A percentile compares a stretch with the other conserved stretches of the same genome.
These are phyloP conservation scores for Aspergillus kassunensis DNA, from an alignment of 495 filamentous ascomycete genomes.

Conservation along the genomic window DNA sequence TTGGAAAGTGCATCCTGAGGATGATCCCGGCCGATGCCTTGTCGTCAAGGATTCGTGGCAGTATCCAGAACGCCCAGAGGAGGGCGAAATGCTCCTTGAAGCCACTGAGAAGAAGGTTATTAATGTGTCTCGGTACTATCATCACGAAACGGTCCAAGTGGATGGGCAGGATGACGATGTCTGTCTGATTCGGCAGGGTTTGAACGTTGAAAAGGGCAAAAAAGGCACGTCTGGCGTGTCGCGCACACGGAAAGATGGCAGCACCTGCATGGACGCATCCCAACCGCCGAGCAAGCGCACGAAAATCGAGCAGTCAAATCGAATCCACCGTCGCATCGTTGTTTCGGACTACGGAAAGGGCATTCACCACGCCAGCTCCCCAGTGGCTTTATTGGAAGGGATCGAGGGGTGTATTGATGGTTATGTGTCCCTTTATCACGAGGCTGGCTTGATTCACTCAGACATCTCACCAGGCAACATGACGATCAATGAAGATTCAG, in stretches of 20 bases:
- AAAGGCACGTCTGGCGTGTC: too few species aligned
- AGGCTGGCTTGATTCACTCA: slow-evolving; percentile 22
- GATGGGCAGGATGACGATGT: slow-evolving; percentile 25
- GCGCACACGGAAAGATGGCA: too few species aligned
- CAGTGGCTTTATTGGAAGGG: slow-evolving; percentile 27
- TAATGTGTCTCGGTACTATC: slow-evolving; percentile 32
- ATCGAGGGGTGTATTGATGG: slow-evolving; percentile 36
- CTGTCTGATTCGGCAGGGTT: too few species aligned
- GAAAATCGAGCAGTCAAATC: too few species aligned
- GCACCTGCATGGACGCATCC: too few species aligned
- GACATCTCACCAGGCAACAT: slow-evolving; percentile 38
- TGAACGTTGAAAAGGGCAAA: too few species aligned
- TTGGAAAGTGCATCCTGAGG: slow-evolving; percentile 16
- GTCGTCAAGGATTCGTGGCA: slow-evolving; percentile 21
- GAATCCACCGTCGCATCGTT: too few species aligned
- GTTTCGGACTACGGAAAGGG: too few species aligned
- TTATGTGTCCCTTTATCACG: slow-evolving; percentile 28
- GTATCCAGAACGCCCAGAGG: slow-evolving; percentile 21
- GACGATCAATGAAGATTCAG: slow-evolving; percentile 28
- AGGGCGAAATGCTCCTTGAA: slow-evolving; percentile 27
- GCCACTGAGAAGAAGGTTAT: slow-evolving; percentile 20
- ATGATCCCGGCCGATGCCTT: slow-evolving; percentile 1
- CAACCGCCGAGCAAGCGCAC: too few species aligned
- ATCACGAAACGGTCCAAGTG: slow-evolving; percentile 26
- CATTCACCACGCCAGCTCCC: slow-evolving; percentile 43